Evolutionary conservation across 768 basidiomycete genomes (phyloP).

Genomic region (Agaricus bisporus): DNA sequence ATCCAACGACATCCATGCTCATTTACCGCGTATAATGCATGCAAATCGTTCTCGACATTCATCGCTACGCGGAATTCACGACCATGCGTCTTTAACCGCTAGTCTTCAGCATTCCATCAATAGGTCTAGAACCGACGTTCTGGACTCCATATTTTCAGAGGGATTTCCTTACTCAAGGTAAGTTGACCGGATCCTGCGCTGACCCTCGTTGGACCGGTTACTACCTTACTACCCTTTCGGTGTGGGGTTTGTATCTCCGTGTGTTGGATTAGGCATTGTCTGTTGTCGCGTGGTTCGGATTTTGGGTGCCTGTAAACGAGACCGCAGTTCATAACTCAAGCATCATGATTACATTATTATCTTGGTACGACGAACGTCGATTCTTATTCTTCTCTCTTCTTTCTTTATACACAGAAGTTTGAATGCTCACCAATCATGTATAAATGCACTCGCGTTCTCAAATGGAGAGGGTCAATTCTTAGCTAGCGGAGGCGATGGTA

Average conservation of each 20-base stretch:
- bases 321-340: no score
- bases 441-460: constrained; percentile 60
- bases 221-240: background rate
- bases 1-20: background rate
- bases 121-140: constrained; percentile 11
- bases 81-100: background rate
- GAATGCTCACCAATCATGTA: constrained; percentile 50
- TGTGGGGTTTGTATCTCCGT: no score
- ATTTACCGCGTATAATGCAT: background rate
- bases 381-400: background rate
- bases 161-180: constrained; percentile 38
- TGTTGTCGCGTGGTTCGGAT: no score
- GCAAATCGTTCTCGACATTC: background rate
- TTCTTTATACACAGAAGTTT: constrained; percentile 23
- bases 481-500: constrained; percentile 69
- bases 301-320: no score
- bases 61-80: background rate
- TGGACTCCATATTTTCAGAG: constrained; percentile 17
- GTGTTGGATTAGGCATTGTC: no score
- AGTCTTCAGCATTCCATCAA: background rate
- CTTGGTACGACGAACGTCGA: background rate
- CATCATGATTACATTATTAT: no score
- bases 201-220: background rate
- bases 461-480: constrained; percentile 54
- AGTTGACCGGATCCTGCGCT: constrained; percentile 1